Percentiles rank a stretch among this genome's conserved stretches.
Conservation (phyloP, 768 basidiomycete species). For the Trametes cinnabarina region DNA sequence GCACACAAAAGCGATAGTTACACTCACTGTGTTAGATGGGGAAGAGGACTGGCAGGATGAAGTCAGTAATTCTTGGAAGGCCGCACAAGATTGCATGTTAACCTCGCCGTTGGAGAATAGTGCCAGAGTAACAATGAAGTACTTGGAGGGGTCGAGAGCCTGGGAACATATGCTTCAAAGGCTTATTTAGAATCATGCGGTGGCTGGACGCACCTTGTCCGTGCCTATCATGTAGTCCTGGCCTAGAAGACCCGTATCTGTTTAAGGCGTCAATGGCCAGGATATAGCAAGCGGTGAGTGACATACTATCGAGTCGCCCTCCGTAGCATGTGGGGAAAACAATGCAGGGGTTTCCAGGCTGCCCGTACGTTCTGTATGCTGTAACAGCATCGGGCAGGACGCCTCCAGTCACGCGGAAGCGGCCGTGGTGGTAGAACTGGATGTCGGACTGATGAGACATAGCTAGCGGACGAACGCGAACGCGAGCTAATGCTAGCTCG, state of each 20-base stretch:
- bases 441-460: slow-evolving; percentile 29
- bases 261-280: not conserved
- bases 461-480: not conserved
- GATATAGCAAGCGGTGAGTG: not conserved
- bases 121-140: slow-evolving; percentile 55
- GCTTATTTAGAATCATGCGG: no score
- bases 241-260: slow-evolving; percentile 33
- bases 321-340: slow-evolving; percentile 60
- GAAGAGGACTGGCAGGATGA: slow-evolving; percentile 48
- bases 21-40: slow-evolving; percentile 61
- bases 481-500: no score
- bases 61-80: not conserved
- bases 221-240: slow-evolving; percentile 48
- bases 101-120: slow-evolving; percentile 62
- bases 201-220: slow-evolving; percentile 39
- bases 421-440: slow-evolving; percentile 53
- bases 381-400: slow-evolving; percentile 55
- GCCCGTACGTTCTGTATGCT: slow-evolving; percentile 55
- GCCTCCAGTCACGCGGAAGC: slow-evolving; percentile 51
- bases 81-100: slow-evolving; percentile 7
- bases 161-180: slow-evolving; percentile 18
- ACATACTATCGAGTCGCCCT: slow-evolving; percentile 49
- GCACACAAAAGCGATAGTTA: no score
- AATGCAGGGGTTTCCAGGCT: slow-evolving; percentile 51
- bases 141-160: slow-evolving; percentile 50